Percentiles rank a stretch among this genome's conserved stretches.
Evolutionary conservation across 2,329 filamentous ascomycete species (phyloP).

Genomic region (Colletotrichum spaethianum): DNA sequence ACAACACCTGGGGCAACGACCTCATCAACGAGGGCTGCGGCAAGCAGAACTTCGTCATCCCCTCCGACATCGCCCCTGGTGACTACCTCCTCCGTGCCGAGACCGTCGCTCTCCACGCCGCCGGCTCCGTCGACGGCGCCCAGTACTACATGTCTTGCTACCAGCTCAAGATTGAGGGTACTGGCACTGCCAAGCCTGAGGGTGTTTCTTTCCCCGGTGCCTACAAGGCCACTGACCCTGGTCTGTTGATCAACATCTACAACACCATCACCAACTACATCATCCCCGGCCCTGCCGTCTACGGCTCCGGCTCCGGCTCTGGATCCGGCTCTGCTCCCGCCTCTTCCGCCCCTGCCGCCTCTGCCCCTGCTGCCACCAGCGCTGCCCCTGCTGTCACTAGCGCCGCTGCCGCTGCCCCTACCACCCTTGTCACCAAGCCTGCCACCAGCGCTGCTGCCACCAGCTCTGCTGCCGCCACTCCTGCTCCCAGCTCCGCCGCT

Average conservation of each 20-base stretch:
- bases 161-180: constrained; percentile 47
- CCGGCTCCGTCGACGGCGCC: constrained; percentile 52
- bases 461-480: constrained; percentile 15
- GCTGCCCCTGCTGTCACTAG: constrained; percentile 11
- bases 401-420: constrained; percentile 13
- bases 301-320: constrained; percentile 28
- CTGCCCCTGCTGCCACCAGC: constrained; percentile 2
- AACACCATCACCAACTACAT: constrained; percentile 42
- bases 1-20: constrained; percentile 43
- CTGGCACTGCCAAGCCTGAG: constrained; percentile 43
- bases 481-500: constrained; percentile 7
- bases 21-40: constrained; percentile 42
- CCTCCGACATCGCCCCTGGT: constrained; percentile 61
- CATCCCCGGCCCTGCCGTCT: constrained; percentile 40
- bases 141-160: constrained; percentile 55
- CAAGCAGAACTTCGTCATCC: constrained; percentile 51
- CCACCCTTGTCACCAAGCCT: constrained; percentile 16
- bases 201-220: constrained; percentile 43
- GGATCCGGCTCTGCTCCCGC: constrained; percentile 3
- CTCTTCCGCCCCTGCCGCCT: background rate
- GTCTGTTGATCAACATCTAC: constrained; percentile 63
- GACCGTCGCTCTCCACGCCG: constrained; percentile 66
- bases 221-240: constrained; percentile 54
- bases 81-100: constrained; percentile 70
- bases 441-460: constrained; percentile 18